Evolutionary conservation across 164 flowering plant species (phyloP).

Genomic region (Akebia trifoliata): DNA sequence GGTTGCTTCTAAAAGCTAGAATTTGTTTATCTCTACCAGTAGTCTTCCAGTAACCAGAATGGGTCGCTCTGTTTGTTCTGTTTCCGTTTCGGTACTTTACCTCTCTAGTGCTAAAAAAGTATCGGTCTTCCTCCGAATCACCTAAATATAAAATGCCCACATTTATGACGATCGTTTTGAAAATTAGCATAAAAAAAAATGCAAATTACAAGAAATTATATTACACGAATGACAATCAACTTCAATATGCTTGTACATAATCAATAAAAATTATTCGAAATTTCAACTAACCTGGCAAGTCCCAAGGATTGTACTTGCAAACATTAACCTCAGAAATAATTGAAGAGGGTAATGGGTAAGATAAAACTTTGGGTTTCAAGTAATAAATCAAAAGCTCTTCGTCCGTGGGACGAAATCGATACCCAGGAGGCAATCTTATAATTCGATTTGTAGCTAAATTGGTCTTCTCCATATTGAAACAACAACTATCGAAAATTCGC

Average conservation of each 20-base stretch:
- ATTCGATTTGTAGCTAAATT: not conserved
- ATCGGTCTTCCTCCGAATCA: conserved; percentile 43
- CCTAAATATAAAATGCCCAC: too few species aligned
- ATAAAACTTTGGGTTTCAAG: conserved; percentile 1
- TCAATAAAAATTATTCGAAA: too few species aligned
- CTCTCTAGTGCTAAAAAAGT: conserved; percentile 57
- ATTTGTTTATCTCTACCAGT: conserved; percentile 48
- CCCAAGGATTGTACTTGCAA: conserved; percentile 10
- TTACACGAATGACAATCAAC: too few species aligned
- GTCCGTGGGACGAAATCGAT: conserved; percentile 7
- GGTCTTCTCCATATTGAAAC: conserved; percentile 1
- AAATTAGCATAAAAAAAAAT: too few species aligned
- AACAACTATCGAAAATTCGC: too few species aligned
- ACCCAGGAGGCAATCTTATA: not conserved
- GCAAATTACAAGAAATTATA: too few species aligned
- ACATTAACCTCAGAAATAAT: conserved; percentile 1
- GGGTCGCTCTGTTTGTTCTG: conserved; percentile 31
- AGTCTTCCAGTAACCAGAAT: conserved; percentile 63
- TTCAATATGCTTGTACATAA: too few species aligned
- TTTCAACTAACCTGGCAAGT: conserved; percentile 10
- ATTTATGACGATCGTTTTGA: too few species aligned
- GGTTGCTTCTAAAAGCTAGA: conserved; percentile 22
- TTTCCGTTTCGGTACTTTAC: conserved; percentile 35
- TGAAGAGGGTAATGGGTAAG: not conserved
- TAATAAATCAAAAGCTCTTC: conserved; percentile 1